Base-by-base conservation (phyloP, 176 grass and related monocot species). In the Dactylis glomerata region DNA sequence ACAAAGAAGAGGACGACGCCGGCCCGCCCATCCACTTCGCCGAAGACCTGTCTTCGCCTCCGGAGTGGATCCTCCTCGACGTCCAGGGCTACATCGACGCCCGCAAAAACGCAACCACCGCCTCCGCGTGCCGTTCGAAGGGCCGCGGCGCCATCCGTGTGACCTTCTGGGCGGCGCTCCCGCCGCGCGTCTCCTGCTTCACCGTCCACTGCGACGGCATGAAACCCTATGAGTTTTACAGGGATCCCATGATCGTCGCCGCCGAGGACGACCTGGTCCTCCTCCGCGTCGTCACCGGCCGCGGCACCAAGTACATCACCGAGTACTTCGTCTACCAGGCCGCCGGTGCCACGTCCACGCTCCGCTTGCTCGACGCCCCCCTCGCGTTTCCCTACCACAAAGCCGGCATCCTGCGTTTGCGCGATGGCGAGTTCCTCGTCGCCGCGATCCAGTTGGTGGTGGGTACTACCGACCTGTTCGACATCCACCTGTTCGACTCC, bases 31-130 rank as follows among this genome's bases (percentile, higher is more conserved):
- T 71, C 68, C n/a, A 45, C 38, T 42, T 8, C 13, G 13, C 1
- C 8, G 9, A 72, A 24, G n/a, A 45, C 24, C 40, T 5, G 41
- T 15, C 24, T 3, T 13, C 37, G 32, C 50, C 33, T 41, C 65
- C 65, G 11, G 31, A 8, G 44, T 82, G 8, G 5, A 71, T 82
- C 80, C 65, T 82, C 9, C 65, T 82, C 32, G 32, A 70, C n/a
- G 7, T 16, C 47, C 3, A 1, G 0, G 65, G 80, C 32, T 82
- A 56, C 80, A 1, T 82, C 34, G 54, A 38, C 66, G 5, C 5
- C 23, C 80, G 34, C 5, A 40, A 8, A 8, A 82, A 82, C 9
- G 65, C 31, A 9, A 57, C 49, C 14, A 82, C 65, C 65, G n/a
- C 49, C 49, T 8, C 13, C 1, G n/a, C n/a, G 11, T 42, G 37